Conservation (phyloP, 805 yeast species). For the Candida insectorum region DNA sequence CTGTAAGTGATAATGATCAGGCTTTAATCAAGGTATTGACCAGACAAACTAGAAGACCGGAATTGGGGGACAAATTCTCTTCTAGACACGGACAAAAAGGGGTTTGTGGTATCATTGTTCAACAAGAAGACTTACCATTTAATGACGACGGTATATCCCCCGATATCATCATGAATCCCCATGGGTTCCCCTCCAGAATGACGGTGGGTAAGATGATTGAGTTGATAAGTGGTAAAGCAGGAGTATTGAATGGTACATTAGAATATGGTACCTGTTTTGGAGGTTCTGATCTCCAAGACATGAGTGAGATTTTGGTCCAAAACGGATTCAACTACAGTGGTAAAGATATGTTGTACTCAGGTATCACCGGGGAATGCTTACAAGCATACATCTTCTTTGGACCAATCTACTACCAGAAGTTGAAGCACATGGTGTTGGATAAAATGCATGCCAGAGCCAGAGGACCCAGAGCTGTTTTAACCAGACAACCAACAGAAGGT, state of each 20-base stretch:
- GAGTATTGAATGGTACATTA: constrained; percentile 84
- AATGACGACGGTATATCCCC: constrained; percentile 90
- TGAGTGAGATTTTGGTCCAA: constrained; percentile 86
- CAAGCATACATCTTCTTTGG: constrained; percentile 98
- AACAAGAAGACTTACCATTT: constrained; percentile 95
- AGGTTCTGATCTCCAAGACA: constrained; percentile 92
- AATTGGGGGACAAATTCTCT: constrained; percentile 94
- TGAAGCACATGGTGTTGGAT: constrained; percentile 98
- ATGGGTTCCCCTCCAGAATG: constrained; percentile 99
- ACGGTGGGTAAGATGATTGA: constrained; percentile 99
- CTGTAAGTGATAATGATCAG: constrained; percentile 92
- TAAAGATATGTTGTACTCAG: constrained; percentile 95
- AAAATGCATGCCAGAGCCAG: constrained; percentile 99
- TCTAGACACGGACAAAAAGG: constrained; percentile 99
- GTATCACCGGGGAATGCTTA: constrained; percentile 94
- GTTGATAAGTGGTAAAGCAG: constrained; percentile 94
- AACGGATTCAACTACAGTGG: constrained; percentile 94
- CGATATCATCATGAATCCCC: constrained; percentile 98
- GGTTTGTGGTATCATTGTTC: constrained; percentile 97
- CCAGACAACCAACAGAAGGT: constrained; percentile 99
- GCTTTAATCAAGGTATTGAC: constrained; percentile 87
- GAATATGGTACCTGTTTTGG: constrained; percentile 99
- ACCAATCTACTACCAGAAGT: constrained; percentile 95
- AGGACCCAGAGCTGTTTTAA: constrained; percentile 96
- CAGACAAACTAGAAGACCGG: constrained; percentile 96